Base-by-base conservation (phyloP, 1,139 yeast genomes). In the Geotrichum macrosporum region DNA sequence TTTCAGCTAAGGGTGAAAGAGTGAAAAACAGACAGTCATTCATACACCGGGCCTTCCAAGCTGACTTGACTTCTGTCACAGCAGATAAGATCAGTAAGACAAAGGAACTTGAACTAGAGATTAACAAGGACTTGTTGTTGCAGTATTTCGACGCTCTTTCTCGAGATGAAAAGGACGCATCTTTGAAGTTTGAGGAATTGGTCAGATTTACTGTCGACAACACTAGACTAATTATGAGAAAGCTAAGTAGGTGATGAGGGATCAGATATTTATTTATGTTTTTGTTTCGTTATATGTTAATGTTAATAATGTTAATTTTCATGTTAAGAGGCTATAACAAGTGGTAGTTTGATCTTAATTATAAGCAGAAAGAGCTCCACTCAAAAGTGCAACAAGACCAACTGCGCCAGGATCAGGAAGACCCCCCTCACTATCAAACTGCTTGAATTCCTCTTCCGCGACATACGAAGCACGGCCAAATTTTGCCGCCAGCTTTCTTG, bases 391-490 rank as follows among this genome's bases (percentile, higher is more conserved):
- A 8, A 64, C 64, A 27, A 69, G 54, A 2, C 72, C 73, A 40
- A 67, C 56, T 1, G 97, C 96, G 56, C 97, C 97, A 2, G 97
- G 96, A 60, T 89, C 97, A 1, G 96, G 95, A 34, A 88, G 74
- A 13, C 77, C 77, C 35, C 67, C 64, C 47, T 64, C 70, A 38
- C 55, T 59, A 26, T 64, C 63, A 45, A 70, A 70, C 40, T 65
- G 66, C 41, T 62, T 63, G 50, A 73, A 64, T 50, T 79, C 84
- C 20, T 76, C 80, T 53, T 77, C 78, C 50, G 74, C 73, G 13
- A 89, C 96, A 61, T 89, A 89, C 6, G 95, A 84, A 12, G 97
- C 95, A 62, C 97, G 77, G 34, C 97, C 97, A 57, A 89, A 87
- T 57, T 84, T 83, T 36, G 97, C 96, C 55, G 77, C 81, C 54